phyloP scores from a whole-genome alignment of 805 yeast species.

The Zygosaccharomyces kombuchaensis region DNA sequence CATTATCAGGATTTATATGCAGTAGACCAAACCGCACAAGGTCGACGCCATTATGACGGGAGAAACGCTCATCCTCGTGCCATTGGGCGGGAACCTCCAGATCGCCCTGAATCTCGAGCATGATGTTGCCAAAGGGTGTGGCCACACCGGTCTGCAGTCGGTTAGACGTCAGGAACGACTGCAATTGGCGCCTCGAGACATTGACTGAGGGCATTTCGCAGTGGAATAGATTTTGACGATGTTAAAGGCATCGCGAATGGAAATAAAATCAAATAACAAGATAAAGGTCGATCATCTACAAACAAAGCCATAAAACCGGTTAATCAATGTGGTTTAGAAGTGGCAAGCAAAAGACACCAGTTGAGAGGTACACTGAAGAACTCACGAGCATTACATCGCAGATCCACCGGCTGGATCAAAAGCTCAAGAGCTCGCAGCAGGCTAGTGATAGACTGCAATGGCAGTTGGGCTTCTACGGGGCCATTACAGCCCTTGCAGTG shows the following conservation, averaged over 20 bases:
- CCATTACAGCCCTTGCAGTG: slow-evolving; percentile 7
- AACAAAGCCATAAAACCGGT: background rate
- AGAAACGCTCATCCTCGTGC: slow-evolving; percentile 34
- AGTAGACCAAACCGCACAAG: slow-evolving; percentile 28
- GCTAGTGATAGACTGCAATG: slow-evolving; percentile 17
- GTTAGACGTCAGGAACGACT: slow-evolving; percentile 18
- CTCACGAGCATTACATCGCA: slow-evolving; percentile 26
- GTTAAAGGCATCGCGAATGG: slow-evolving; percentile 5
- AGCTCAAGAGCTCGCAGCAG: slow-evolving; percentile 19
- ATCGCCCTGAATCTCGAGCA: slow-evolving; percentile 74
- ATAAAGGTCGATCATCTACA: background rate
- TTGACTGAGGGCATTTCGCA: slow-evolving; percentile 30
- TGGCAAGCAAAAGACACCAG: slow-evolving; percentile 17
- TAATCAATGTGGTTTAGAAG: slow-evolving; percentile 2
- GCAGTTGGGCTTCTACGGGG: slow-evolving; percentile 21
- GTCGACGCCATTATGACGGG: slow-evolving; percentile 16
- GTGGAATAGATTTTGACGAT: background rate
- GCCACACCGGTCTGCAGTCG: slow-evolving; percentile 17
- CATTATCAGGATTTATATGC: slow-evolving; percentile 18
- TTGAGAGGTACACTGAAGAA: slow-evolving; percentile 30
- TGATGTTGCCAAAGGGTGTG: slow-evolving; percentile 53
- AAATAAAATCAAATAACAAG: background rate
- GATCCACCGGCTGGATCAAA: slow-evolving; percentile 28
- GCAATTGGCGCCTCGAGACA: slow-evolving; percentile 22
- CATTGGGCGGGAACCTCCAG: slow-evolving; percentile 41